A percentile compares a stretch with the other conserved stretches of the same genome.
phyloP scores from a whole-genome alignment of 768 basidiomycete species.

The Russula emetica region DNA sequence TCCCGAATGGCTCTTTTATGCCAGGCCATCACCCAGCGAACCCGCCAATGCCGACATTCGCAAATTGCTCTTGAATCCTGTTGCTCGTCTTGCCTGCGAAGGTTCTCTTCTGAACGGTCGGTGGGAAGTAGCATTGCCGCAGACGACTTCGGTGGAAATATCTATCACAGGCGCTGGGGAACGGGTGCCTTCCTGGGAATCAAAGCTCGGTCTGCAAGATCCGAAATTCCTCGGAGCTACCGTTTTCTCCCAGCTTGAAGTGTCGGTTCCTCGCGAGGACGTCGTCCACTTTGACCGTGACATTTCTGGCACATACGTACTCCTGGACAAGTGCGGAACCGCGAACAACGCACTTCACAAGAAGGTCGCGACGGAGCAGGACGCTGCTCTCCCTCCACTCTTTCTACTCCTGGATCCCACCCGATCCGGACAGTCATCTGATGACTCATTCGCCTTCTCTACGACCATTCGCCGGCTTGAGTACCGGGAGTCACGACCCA shows the following conservation, averaged over 20 bases:
- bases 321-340: conserved; percentile 84
- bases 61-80: conserved; percentile 61
- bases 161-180: conserved; percentile 62
- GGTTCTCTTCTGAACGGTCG: conserved; percentile 57
- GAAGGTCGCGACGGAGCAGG: conserved; percentile 43
- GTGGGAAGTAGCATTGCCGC: conserved; percentile 81
- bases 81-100: conserved; percentile 65
- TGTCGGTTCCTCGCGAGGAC: conserved; percentile 52
- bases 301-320: conserved; percentile 72
- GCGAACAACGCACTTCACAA: conserved; percentile 82
- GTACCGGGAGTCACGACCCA: conserved; percentile 74
- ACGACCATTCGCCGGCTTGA: conserved; percentile 72
- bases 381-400: conserved; percentile 53
- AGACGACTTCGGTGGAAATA: conserved; percentile 49
- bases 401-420: conserved; percentile 86
- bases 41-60: conserved; percentile 81
- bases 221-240: conserved; percentile 61
- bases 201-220: conserved; percentile 65
- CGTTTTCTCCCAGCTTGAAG: conserved; percentile 62
- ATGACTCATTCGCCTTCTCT: conserved; percentile 85
- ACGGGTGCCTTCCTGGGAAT: conserved; percentile 80
- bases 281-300: conserved; percentile 61
- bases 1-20: conserved; percentile 86
- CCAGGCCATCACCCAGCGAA: conserved; percentile 57
- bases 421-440: conserved; percentile 63